Percentiles rank a stretch among this genome's conserved stretches.
Conservation (phyloP, 2,329 filamentous ascomycete genomes). For the Ceratocystis harringtonii region DNA sequence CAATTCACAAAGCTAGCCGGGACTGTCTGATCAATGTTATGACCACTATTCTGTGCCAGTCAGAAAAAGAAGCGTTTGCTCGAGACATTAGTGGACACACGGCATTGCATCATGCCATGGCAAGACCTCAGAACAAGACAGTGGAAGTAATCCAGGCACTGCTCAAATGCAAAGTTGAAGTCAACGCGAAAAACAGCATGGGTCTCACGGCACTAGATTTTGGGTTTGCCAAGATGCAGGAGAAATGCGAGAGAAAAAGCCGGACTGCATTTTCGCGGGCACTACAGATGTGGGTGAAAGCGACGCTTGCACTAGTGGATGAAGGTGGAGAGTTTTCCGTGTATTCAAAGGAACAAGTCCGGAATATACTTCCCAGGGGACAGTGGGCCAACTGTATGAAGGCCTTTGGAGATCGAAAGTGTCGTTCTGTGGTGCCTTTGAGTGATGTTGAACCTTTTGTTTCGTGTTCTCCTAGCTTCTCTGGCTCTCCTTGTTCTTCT, state of each 20-base stretch:
- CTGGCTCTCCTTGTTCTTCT: too few relatives aligned
- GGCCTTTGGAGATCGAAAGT: background rate
- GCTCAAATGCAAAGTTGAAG: background rate
- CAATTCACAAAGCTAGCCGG: conserved; percentile 11
- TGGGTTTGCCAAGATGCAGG: background rate
- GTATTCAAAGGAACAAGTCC: background rate
- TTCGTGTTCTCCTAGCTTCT: too few relatives aligned
- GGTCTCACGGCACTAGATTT: conserved; percentile 13
- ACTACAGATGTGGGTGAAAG: background rate
- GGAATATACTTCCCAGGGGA: background rate
- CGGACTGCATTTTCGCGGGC: background rate
- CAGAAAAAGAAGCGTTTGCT: background rate
- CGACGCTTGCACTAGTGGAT: background rate
- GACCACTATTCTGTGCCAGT: background rate
- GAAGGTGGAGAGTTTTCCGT: conserved; percentile 7
- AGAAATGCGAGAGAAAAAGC: background rate
- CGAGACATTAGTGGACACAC: conserved; percentile 7
- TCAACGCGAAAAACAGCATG: conserved; percentile 3
- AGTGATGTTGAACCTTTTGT: too few relatives aligned
- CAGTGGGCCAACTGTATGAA: background rate
- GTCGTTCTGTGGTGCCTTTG: too few relatives aligned
- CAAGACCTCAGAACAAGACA: background rate
- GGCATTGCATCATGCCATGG: conserved; percentile 12
- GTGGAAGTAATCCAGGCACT: conserved; percentile 1
- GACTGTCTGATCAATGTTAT: background rate